Base-by-base conservation (phyloP, 441 rosid species). In the Pelargonium myrrhifolium region DNA sequence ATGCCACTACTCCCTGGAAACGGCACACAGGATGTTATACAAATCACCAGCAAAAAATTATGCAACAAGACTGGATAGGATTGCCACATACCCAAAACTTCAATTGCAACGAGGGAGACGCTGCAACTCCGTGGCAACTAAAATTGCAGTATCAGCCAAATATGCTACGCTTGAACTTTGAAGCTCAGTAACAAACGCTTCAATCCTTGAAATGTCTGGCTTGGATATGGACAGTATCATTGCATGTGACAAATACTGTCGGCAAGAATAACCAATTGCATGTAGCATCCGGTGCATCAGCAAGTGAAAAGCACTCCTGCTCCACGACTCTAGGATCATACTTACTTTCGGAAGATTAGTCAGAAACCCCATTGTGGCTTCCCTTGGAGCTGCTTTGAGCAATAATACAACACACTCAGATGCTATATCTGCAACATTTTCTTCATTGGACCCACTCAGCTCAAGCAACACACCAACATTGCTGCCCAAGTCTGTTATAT, bases 381-480 rank as follows among this genome's bases (percentile, higher is more conserved):
- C 99, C 75, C 99, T 87, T 6, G 96, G 93, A 78, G 96, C 93
- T 18, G 85, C 96, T 87, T 82, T 89, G 68, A 91, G 84, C 51
- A 91, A 71, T 68, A 91, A 65, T 10, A 87, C 80, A 24, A 89
- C 80, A 22, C 99, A 89, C 69, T 93, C 97, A 18, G 97, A 93
- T 49, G 99, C 93, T 28, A 84, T 67, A 43, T 88, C 92, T 0
- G 93, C 82, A 51, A 86, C 58, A 69, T 71, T 83, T 61, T 79
- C 68, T 65, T 87, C 90, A 26, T 39, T 69, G 24, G 77, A 82
- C 18, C 81, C 78, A 45, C 87, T 78, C 71, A 93, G 72, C 75
- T 81, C 81, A 71, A 93, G 80, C 70, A 89, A 82, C 10, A 91
- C 82, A 40, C 93, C 87, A 7, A 83, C 80, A 74, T 82, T 85